Evolutionary conservation across 1,284 basidiomycete species (phyloP).

Genomic region (Mycena sp.): DNA sequence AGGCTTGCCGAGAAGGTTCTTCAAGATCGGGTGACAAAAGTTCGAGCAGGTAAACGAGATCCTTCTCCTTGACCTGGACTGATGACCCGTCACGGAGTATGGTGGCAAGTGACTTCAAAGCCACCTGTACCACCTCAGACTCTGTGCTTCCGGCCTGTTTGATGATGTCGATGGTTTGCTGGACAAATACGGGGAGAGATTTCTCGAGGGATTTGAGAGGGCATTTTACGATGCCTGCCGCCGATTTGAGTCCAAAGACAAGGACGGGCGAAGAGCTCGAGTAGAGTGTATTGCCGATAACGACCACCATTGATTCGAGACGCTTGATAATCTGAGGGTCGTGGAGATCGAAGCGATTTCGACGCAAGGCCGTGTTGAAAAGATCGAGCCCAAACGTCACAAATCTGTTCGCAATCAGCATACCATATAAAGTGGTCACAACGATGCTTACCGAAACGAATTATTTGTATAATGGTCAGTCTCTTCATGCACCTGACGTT

Average conservation of each 20-base stretch:
- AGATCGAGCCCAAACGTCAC: slow-evolving; percentile 94
- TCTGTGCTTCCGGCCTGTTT: slow-evolving; percentile 89
- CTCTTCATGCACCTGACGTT: slow-evolving; percentile 67
- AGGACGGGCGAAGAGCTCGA: slow-evolving; percentile 85
- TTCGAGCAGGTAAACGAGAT: slow-evolving; percentile 88
- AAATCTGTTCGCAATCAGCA: slow-evolving; percentile 65
- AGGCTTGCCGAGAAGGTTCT: slow-evolving; percentile 87
- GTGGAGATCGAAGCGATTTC: slow-evolving; percentile 88
- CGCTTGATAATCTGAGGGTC: slow-evolving; percentile 78
- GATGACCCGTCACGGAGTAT: slow-evolving; percentile 88
- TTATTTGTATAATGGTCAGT: slow-evolving; percentile 85
- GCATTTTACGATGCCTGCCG: slow-evolving; percentile 85
- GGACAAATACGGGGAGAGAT: slow-evolving; percentile 86
- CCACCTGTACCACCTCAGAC: slow-evolving; percentile 90
- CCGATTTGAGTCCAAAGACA: slow-evolving; percentile 83
- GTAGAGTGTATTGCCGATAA: slow-evolving; percentile 94
- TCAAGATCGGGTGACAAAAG: slow-evolving; percentile 93
- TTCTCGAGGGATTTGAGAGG: slow-evolving; percentile 84
- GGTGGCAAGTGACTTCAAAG: slow-evolving; percentile 87
- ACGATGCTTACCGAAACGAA: slow-evolving; percentile 72
- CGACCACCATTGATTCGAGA: slow-evolving; percentile 87
- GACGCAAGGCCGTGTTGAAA: slow-evolving; percentile 88
- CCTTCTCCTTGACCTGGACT: slow-evolving; percentile 88
- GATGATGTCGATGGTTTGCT: slow-evolving; percentile 89
- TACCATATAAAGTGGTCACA: background rate